Conservation (phyloP, 2,329 filamentous ascomycete genomes). For the Fusarium anthophilum region DNA sequence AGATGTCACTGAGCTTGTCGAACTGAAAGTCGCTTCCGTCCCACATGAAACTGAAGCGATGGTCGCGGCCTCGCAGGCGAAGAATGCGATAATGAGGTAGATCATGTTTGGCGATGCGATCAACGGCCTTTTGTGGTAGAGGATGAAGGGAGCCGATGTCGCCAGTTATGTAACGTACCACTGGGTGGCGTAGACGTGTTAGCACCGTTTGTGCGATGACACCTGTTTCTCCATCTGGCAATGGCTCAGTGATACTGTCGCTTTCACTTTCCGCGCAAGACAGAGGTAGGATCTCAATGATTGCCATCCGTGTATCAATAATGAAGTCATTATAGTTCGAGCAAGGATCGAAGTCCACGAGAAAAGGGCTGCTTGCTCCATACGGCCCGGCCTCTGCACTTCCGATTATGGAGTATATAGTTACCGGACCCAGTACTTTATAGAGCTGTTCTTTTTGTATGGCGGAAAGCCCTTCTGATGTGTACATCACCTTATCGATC, state of each 20-base stretch:
- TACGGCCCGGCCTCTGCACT: slow-evolving; percentile 56
- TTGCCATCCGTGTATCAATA: slow-evolving; percentile 49
- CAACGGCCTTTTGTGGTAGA: slow-evolving; percentile 36
- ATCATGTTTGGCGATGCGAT: slow-evolving; percentile 31
- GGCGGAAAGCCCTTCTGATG: slow-evolving; percentile 51
- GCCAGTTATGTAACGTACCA: slow-evolving; percentile 55
- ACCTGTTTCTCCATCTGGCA: slow-evolving; percentile 48
- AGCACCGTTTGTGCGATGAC: slow-evolving; percentile 55
- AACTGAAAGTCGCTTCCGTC: slow-evolving; percentile 52
- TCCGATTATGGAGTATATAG: slow-evolving; percentile 52
- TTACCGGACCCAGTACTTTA: slow-evolving; percentile 43
- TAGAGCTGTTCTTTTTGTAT: slow-evolving; percentile 47
- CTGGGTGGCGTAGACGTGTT: slow-evolving; percentile 52
- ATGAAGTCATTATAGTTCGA: slow-evolving; percentile 47
- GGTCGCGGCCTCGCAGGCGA: slow-evolving; percentile 53
- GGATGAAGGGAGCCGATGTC: slow-evolving; percentile 54
- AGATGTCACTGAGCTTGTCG: slow-evolving; percentile 36
- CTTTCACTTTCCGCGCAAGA: slow-evolving; percentile 4
- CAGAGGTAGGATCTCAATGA: slow-evolving; percentile 50
- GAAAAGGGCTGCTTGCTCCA: slow-evolving; percentile 44
- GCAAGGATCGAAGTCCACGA: slow-evolving; percentile 28
- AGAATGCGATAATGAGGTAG: slow-evolving; percentile 46
- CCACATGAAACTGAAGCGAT: slow-evolving; percentile 55
- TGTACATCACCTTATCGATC: slow-evolving; percentile 55
- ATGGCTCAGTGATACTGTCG: neutral